These are phyloP conservation scores for Lanmaoa pseudosensibilis DNA, from an alignment of 768 basidiomycete species.

Conservation along the genomic window DNA sequence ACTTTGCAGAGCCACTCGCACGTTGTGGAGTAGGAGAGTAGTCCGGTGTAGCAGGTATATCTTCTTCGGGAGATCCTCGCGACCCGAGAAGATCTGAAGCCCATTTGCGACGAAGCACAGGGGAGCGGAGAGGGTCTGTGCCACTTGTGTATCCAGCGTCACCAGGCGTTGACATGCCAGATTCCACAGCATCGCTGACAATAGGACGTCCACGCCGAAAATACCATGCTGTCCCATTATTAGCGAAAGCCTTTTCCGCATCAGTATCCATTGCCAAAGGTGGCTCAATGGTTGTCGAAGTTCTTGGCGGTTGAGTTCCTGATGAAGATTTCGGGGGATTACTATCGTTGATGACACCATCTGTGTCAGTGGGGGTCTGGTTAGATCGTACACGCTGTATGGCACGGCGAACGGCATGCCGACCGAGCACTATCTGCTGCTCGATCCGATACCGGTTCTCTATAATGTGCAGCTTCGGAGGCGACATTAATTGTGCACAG, in stretches of 20 bases:
- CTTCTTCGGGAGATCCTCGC: conserved; percentile 21
- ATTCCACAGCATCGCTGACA: conserved; percentile 25
- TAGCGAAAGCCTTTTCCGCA: conserved; percentile 65
- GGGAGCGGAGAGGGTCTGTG: conserved; percentile 41
- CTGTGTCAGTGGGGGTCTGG: conserved; percentile 23
- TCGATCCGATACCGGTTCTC: conserved; percentile 87
- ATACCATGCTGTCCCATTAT: conserved; percentile 53
- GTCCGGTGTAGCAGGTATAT: conserved; percentile 11
- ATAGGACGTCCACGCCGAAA: conserved; percentile 49
- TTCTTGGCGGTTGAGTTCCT: conserved; percentile 14
- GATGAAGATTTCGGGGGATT: conserved; percentile 25
- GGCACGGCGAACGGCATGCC: conserved; percentile 64
- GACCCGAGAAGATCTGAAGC: conserved; percentile 43
- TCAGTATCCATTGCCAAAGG: conserved; percentile 80
- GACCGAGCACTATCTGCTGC: conserved; percentile 77
- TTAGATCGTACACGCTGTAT: conserved; percentile 39
- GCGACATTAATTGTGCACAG: conserved; percentile 10
- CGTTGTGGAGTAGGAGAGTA: conserved; percentile 8
- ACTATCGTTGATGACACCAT: conserved; percentile 25
- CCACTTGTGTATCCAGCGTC: conserved; percentile 27
- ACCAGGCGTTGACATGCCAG: conserved; percentile 36
- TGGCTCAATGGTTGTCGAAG: conserved; percentile 42
- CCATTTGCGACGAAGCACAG: conserved; percentile 49
- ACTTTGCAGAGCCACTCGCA: conserved; percentile 16
- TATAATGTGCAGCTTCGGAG: conserved; percentile 81